Conservation (phyloP, 495 filamentous ascomycete genomes). For the Hyaloscypha hepaticicola region DNA sequence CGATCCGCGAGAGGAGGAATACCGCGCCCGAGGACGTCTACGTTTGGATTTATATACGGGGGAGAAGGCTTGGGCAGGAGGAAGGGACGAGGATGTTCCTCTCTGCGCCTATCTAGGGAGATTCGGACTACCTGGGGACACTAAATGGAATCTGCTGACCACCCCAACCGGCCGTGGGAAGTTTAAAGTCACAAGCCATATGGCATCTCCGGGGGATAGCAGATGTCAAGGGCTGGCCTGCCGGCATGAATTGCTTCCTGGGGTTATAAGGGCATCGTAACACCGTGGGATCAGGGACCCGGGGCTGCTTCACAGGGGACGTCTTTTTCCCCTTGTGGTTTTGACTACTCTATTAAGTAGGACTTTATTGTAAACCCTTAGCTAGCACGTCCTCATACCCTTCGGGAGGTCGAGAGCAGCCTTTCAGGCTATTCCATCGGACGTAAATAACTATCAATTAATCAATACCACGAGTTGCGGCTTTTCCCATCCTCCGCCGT, state of each 20-base stretch:
- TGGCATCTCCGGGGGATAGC: not conserved
- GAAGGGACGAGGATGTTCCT: too few species aligned
- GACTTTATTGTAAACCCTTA: conserved; percentile 16
- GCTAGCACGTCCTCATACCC: conserved; percentile 19
- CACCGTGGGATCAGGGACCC: conserved; percentile 11
- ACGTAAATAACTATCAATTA: conserved; percentile 1
- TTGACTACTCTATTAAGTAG: conserved; percentile 9
- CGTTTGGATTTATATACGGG: too few species aligned
- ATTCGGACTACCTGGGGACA: too few species aligned
- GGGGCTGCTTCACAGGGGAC: conserved; percentile 6
- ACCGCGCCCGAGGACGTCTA: too few species aligned
- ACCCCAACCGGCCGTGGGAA: too few species aligned
- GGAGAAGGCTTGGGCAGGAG: too few species aligned
- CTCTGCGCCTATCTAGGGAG: too few species aligned
- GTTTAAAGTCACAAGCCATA: not conserved
- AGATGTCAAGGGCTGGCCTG: not conserved
- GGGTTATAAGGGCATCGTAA: conserved; percentile 15
- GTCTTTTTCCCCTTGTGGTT: conserved; percentile 19
- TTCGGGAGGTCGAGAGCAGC: conserved; percentile 14
- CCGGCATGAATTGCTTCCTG: conserved; percentile 14
- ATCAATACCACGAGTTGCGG: too few species aligned
- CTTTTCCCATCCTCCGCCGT: too few species aligned
- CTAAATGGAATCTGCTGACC: too few species aligned
- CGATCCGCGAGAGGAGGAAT: too few species aligned
- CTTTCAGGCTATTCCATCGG: not conserved